phyloP scores from a whole-genome alignment of 495 filamentous ascomycete species.

The Penicillium cataractarum region DNA sequence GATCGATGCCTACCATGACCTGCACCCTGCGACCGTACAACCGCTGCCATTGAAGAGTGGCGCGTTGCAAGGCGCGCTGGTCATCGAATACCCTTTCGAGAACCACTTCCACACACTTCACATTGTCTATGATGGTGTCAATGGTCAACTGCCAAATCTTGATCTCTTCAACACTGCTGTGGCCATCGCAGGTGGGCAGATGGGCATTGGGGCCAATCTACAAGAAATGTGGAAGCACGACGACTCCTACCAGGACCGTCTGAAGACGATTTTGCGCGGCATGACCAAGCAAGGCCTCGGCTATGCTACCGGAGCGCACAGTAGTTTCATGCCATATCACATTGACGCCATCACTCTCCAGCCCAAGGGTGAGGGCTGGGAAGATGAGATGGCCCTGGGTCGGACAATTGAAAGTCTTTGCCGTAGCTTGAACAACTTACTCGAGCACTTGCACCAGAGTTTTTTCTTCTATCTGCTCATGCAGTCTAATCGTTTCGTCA shows the following conservation, averaged over 20 bases:
- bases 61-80: conserved; percentile 87
- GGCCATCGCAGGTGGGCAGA: conserved; percentile 83
- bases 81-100: conserved; percentile 89
- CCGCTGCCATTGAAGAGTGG: conserved; percentile 90
- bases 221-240: conserved; percentile 88
- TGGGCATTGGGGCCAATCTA: conserved; percentile 80
- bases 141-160: conserved; percentile 92
- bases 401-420: conserved; percentile 87
- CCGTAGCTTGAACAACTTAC: conserved; percentile 89
- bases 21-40: conserved; percentile 69
- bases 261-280: conserved; percentile 88
- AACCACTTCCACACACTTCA: conserved; percentile 83
- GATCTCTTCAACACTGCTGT: conserved; percentile 96
- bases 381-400: conserved; percentile 95
- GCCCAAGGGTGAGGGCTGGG: conserved; percentile 87
- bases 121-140: conserved; percentile 93
- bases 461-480: conserved; percentile 99
- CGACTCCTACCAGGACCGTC: conserved; percentile 78
- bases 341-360: conserved; percentile 95
- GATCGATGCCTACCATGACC: conserved; percentile 96
- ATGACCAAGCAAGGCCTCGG: conserved; percentile 93
- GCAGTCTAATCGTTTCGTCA: conserved; percentile 88
- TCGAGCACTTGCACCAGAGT: conserved; percentile 97
- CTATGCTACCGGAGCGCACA: conserved; percentile 88
- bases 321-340: conserved; percentile 95